Base-by-base conservation (phyloP, 371 early-diverging fungal species). In the Mortierella sp. region DNA sequence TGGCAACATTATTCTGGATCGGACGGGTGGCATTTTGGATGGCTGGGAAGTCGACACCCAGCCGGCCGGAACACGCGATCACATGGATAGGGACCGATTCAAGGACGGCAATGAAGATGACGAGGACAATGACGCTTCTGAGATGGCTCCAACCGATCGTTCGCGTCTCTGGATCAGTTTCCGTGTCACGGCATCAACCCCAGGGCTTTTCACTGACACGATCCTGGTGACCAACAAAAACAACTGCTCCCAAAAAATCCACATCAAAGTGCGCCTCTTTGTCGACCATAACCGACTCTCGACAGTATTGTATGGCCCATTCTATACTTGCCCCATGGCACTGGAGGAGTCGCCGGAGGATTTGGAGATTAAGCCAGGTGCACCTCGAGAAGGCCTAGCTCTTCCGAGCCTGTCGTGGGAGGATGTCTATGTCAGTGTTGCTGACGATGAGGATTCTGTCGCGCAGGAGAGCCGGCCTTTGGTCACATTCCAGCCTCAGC, bases 151-250 rank as follows among this genome's bases (percentile, higher is more conserved):
- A 21, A 82, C 82, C 50, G 86, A 86, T 34, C 82, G 79, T 10
- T 91, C 91, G 31, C 75, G 90, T 58, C 88, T 91, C 44, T 88
- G 91, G 71, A 92, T 95, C 72, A 90, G 90, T 1, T 94, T 95
- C 88, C 89, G 91, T 26, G 87, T 95, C 55, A 90, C 85, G 14
- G 88, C 93, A 9, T 84, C 91, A 16, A 89, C 90, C 7, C 91
- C 92, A 73, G 97, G 96, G 1, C 81, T 94, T 13, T 84, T 93
- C 48, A 90, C 89, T 16, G 94, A 95, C 57, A 89, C 89, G 10
- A 88, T 96, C 26, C 78, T 90, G 65, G 92, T 94, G 6, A 91
- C 91, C 34, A 97, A 97, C 89, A 85, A 91, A 74, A 92, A 95
- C 86, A 95, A 96, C 76, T 90, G 94, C 24, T 88, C 90, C 44